Evolutionary conservation across 768 basidiomycete species (phyloP).

Genomic region (Agaricus blazei): DNA sequence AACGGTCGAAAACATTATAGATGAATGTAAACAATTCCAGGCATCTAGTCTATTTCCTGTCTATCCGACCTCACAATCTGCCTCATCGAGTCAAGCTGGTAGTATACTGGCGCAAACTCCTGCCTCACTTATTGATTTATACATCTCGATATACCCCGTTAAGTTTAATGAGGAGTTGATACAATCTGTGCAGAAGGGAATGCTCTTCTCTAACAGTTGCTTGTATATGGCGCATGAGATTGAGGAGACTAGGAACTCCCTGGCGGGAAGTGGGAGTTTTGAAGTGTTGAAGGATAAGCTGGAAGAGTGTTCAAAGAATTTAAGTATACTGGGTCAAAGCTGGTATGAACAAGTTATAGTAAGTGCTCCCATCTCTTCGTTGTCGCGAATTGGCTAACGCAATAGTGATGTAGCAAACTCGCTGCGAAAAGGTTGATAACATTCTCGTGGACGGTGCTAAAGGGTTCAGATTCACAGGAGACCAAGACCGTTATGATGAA

Average conservation of each 20-base stretch:
- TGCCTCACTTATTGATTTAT: constrained; percentile 68
- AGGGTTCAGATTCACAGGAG: constrained; percentile 64
- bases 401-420: constrained; percentile 35
- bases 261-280: constrained; percentile 6
- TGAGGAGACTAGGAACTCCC: constrained; percentile 28
- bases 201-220: constrained; percentile 84
- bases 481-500: constrained; percentile 72
- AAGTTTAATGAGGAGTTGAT: constrained; percentile 43
- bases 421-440: constrained; percentile 37
- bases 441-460: constrained; percentile 48
- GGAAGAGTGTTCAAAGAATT: constrained; percentile 41
- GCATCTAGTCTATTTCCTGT: constrained; percentile 45
- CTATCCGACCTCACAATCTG: constrained; percentile 18
- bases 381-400: constrained; percentile 2
- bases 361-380: constrained; percentile 19
- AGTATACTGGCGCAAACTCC: constrained; percentile 56
- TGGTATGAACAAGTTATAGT: constrained; percentile 73
- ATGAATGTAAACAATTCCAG: constrained; percentile 63
- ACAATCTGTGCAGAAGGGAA: constrained; percentile 42
- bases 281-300: constrained; percentile 38
- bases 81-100: constrained; percentile 37
- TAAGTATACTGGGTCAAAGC: constrained; percentile 57
- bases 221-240: constrained; percentile 57
- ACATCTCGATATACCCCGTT: constrained; percentile 74
- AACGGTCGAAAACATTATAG: constrained; percentile 56